A percentile compares a stretch with the other conserved stretches of the same genome.
Conservation (phyloP, 2,329 filamentous ascomycete genomes). For the Trichophyton benhamiae region DNA sequence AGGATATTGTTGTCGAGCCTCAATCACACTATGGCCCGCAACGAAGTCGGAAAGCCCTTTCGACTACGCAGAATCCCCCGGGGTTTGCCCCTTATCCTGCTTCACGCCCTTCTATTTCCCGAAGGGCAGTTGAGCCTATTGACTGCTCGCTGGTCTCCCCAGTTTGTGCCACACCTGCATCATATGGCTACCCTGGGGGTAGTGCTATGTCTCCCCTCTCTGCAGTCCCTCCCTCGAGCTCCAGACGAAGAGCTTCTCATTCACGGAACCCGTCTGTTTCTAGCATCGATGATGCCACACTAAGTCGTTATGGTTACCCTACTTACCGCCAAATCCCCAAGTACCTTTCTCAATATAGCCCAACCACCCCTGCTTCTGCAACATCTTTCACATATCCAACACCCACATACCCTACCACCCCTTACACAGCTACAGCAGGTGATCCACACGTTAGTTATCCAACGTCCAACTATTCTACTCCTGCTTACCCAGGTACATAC, state of each 20-base stretch:
- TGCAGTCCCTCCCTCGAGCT: slow-evolving; percentile 36
- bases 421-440: slow-evolving; percentile 8
- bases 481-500: slow-evolving; percentile 25
- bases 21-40: slow-evolving; percentile 40
- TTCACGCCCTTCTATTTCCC: slow-evolving; percentile 31
- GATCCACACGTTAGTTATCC: slow-evolving; percentile 15
- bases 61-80: slow-evolving; percentile 41
- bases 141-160: slow-evolving; percentile 37
- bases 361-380: slow-evolving; percentile 29
- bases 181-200: slow-evolving; percentile 24
- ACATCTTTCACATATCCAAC: slow-evolving; percentile 28
- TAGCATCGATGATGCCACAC: slow-evolving; percentile 52
- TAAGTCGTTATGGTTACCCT: slow-evolving; percentile 67
- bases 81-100: slow-evolving; percentile 40
- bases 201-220: slow-evolving; percentile 54
- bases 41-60: slow-evolving; percentile 43
- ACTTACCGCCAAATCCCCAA: slow-evolving; percentile 65
- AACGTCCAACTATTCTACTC: slow-evolving; percentile 20
- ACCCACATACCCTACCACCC: slow-evolving; percentile 17
- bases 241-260: slow-evolving; percentile 23
- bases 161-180: slow-evolving; percentile 25
- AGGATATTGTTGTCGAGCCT: slow-evolving; percentile 64
- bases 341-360: slow-evolving; percentile 37
- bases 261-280: slow-evolving; percentile 54
- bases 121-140: slow-evolving; percentile 35